phyloP scores from a whole-genome alignment of 2,329 filamentous ascomycete species.

The Lasiodiplodia sp. region DNA sequence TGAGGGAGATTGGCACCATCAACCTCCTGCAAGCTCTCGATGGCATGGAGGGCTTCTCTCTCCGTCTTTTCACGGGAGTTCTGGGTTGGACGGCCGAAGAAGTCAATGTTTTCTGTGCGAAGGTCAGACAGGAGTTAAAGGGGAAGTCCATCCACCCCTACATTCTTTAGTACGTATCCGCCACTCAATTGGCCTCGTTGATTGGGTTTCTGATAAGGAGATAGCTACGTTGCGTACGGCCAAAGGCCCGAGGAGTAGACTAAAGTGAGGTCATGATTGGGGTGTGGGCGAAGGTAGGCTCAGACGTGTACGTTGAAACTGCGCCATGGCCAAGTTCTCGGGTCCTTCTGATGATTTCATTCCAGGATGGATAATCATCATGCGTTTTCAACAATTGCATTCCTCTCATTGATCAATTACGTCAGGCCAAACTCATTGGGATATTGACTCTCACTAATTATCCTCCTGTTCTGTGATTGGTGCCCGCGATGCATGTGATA shows the following conservation, averaged over 20 bases:
- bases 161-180: conserved; percentile 37
- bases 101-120: conserved; percentile 50
- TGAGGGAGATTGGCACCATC: conserved; percentile 34
- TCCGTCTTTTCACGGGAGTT: conserved; percentile 50
- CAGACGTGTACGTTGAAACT: too few relatives aligned
- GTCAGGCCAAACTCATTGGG: too few relatives aligned
- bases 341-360: too few relatives aligned
- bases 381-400: too few relatives aligned
- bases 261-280: neutral
- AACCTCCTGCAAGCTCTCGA: conserved; percentile 52
- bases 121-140: conserved; percentile 40
- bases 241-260: neutral
- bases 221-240: conserved; percentile 15
- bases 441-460: too few relatives aligned
- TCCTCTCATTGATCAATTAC: too few relatives aligned
- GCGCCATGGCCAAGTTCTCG: too few relatives aligned
- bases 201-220: neutral
- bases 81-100: conserved; percentile 53
- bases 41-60: conserved; percentile 51
- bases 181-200: too few relatives aligned
- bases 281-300: neutral
- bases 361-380: too few relatives aligned
- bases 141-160: conserved; percentile 41
- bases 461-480: too few relatives aligned
- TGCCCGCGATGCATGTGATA: too few relatives aligned